A percentile compares a stretch with the other conserved stretches of the same genome.
phyloP scores from a whole-genome alignment of 2,329 filamentous ascomycete species.

The Aureobasidium musti region DNA sequence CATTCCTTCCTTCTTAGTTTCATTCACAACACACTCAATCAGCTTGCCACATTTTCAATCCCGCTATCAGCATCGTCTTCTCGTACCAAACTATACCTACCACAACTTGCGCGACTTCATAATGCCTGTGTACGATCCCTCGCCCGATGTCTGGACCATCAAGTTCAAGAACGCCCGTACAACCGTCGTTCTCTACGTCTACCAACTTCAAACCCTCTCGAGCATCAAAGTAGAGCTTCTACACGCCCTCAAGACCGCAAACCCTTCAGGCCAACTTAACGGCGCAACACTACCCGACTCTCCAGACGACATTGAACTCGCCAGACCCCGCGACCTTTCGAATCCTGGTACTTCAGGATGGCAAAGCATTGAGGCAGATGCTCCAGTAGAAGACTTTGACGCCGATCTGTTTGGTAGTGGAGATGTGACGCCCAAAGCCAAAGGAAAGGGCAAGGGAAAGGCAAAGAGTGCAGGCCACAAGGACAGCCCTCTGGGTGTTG shows the following conservation, averaged over 20 bases:
- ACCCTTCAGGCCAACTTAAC: slow-evolving; percentile 41
- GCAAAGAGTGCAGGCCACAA: slow-evolving; percentile 39
- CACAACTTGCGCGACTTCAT: background rate
- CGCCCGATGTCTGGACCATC: slow-evolving; percentile 44
- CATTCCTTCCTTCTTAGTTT: background rate
- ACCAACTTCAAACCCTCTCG: slow-evolving; percentile 46
- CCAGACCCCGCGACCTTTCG: slow-evolving; percentile 43
- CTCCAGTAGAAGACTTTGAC: slow-evolving; percentile 35
- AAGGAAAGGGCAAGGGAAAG: slow-evolving; percentile 46
- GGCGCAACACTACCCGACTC: slow-evolving; percentile 44
- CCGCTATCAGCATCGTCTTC: background rate
- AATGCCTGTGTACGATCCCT: slow-evolving; percentile 36
- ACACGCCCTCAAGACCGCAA: slow-evolving; percentile 46
- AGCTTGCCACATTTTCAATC: background rate
- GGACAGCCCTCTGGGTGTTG: slow-evolving; percentile 44
- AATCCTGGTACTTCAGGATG: slow-evolving; percentile 48
- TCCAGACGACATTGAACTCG: slow-evolving; percentile 47
- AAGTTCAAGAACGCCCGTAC: slow-evolving; percentile 51
- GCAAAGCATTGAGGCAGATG: slow-evolving; percentile 38
- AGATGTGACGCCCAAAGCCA: slow-evolving; percentile 37
- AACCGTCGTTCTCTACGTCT: slow-evolving; percentile 51
- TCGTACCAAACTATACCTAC: background rate
- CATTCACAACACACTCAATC: background rate
- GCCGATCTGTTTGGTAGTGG: slow-evolving; percentile 34
- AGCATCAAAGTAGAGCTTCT: slow-evolving; percentile 48